A percentile compares a stretch with the other conserved stretches of the same genome.
phyloP scores from a whole-genome alignment of 352 stramenopile species.

The Phytophthora multivora region DNA sequence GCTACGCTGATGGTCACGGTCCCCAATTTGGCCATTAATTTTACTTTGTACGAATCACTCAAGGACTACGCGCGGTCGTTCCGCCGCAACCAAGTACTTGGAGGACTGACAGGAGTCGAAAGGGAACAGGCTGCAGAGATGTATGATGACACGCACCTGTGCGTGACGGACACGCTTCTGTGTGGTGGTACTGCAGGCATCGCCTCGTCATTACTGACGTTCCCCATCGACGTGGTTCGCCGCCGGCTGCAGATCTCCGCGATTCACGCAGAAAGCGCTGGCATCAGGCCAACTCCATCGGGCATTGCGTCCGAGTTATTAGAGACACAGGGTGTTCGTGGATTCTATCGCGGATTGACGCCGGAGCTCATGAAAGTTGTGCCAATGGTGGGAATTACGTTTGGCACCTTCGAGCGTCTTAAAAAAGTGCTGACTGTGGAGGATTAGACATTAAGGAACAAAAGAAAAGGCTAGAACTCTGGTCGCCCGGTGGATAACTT shows the following conservation, averaged over 20 bases:
- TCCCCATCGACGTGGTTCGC: slow-evolving; percentile 95
- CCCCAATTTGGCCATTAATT: slow-evolving; percentile 96
- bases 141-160: slow-evolving; percentile 38
- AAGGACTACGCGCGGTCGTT: slow-evolving; percentile 91
- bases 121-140: slow-evolving; percentile 30
- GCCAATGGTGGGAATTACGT: slow-evolving; percentile 97
- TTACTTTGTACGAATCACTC: slow-evolving; percentile 94
- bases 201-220: slow-evolving; percentile 93
- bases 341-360: slow-evolving; percentile 90
- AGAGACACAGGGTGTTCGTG: slow-evolving; percentile 67
- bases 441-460: slow-evolving; percentile 37
- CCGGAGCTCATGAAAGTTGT: slow-evolving; percentile 97
- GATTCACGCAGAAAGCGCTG: slow-evolving; percentile 71
- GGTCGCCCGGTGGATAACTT: slow-evolving; percentile 18
- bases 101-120: slow-evolving; percentile 34
- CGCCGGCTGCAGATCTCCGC: slow-evolving; percentile 95
- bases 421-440: slow-evolving; percentile 91
- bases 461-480: slow-evolving; percentile 35
- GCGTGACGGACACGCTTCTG: slow-evolving; percentile 87
- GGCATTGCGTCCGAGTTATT: slow-evolving; percentile 81
- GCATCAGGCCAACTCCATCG: slow-evolving; percentile 70
- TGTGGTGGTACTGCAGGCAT: slow-evolving; percentile 92
- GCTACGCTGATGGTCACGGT: slow-evolving; percentile 95
- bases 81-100: slow-evolving; percentile 46
- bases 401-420: slow-evolving; percentile 94